phyloP scores from a whole-genome alignment of 352 stramenopile genomes.

The Globisporangium lucens region DNA sequence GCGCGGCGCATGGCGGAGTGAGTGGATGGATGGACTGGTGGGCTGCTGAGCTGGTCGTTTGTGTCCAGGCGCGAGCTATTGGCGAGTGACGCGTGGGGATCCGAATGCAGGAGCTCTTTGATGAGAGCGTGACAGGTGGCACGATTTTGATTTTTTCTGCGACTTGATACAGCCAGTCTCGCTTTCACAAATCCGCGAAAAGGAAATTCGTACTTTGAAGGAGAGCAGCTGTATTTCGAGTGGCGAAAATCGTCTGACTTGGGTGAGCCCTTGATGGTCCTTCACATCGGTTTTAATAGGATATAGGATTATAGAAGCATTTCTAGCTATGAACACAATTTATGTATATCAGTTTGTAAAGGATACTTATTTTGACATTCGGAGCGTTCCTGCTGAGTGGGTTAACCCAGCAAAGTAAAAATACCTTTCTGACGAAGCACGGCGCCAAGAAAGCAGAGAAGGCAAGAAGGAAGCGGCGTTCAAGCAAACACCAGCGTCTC shows the following conservation, averaged over 20 bases:
- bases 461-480: not conserved
- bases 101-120: slow-evolving; percentile 5
- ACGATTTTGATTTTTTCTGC: not conserved
- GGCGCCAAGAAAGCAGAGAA: slow-evolving; percentile 4
- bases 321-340: not conserved
- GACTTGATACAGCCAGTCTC: not conserved
- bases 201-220: not conserved
- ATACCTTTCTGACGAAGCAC: slow-evolving; percentile 7
- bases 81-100: slow-evolving; percentile 4
- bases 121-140: slow-evolving; percentile 11
- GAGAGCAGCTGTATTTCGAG: not conserved
- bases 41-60: not conserved
- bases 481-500: not conserved
- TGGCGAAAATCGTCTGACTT: not conserved
- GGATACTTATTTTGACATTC: not conserved
- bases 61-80: slow-evolving; percentile 5
- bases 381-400: not conserved
- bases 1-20: slow-evolving; percentile 35
- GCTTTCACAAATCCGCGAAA: not conserved
- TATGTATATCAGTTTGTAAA: not conserved
- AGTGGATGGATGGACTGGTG: not conserved
- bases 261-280: too few relatives aligned
- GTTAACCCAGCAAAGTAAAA: slow-evolving; percentile 8
- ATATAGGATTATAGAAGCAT: not conserved
- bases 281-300: not conserved